Evolutionary conservation across 257 asterid species (phyloP).

Genomic region (Cynanchum wilfordii): DNA sequence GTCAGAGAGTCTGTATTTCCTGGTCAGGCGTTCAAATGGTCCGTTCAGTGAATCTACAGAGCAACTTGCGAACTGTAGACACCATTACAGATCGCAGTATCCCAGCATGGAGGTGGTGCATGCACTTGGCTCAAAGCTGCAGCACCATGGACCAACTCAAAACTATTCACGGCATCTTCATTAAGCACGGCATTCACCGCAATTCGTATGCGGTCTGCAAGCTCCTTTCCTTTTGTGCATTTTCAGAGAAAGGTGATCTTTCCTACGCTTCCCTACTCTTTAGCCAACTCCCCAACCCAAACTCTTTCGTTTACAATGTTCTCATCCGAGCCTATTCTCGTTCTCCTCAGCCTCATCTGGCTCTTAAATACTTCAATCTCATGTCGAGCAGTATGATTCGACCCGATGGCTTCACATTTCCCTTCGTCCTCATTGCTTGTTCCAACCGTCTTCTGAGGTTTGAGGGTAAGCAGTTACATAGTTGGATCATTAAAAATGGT

Average conservation of each 20-base stretch:
- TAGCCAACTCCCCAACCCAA: conserved; percentile 46
- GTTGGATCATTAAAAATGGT: conserved; percentile 51
- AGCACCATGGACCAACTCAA: conserved; percentile 48
- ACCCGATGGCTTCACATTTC: conserved; percentile 64
- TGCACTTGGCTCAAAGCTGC: conserved; percentile 37
- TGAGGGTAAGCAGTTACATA: conserved; percentile 52
- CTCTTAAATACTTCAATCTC: conserved; percentile 36
- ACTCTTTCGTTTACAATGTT: conserved; percentile 60
- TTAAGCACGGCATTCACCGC: conserved; percentile 47
- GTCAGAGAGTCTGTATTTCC: background rate
- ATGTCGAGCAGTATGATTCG: conserved; percentile 29
- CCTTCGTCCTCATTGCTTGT: conserved; percentile 67
- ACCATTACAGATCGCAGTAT: conserved; percentile 17
- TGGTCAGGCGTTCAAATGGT: background rate
- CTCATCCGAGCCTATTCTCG: conserved; percentile 57
- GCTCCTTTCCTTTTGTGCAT: conserved; percentile 50
- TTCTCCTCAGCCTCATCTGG: conserved; percentile 29
- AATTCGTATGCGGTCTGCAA: conserved; percentile 56
- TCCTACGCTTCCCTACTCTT: conserved; percentile 54
- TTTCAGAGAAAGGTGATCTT: conserved; percentile 43
- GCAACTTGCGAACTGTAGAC: conserved; percentile 2
- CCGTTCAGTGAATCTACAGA: conserved; percentile 8
- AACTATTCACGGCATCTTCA: conserved; percentile 61
- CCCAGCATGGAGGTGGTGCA: conserved; percentile 34
- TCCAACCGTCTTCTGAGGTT: conserved; percentile 30